Evolutionary conservation across 129 eudicot genomes (phyloP).

Genomic region (Saussurea involucrata): DNA sequence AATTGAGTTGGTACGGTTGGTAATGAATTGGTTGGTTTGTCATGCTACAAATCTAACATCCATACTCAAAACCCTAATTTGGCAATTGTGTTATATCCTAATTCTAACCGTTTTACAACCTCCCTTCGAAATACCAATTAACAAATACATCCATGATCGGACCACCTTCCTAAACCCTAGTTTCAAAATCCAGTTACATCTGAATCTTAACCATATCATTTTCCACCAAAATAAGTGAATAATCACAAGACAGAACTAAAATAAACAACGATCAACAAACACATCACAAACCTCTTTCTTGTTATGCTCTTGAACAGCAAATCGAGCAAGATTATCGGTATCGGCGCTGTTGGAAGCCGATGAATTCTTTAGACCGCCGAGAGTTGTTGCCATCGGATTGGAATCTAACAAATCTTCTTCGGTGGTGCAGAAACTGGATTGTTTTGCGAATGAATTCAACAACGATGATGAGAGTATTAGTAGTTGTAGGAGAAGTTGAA

Average conservation of each 20-base stretch:
- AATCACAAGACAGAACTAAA: conserved; percentile 1
- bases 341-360: conserved; percentile 33
- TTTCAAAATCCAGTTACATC: neutral
- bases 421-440: conserved; percentile 22
- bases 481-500: conserved; percentile 8
- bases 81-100: neutral
- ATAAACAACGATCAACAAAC: neutral
- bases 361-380: conserved; percentile 44
- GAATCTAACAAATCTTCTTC: conserved; percentile 5
- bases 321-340: conserved; percentile 47
- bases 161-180: conserved; percentile 12
- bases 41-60: neutral
- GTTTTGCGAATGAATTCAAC: neutral
- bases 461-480: conserved; percentile 18
- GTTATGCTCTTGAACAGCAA: conserved; percentile 55
- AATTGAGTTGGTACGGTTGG: too few species aligned
- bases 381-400: conserved; percentile 46
- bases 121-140: neutral
- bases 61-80: neutral
- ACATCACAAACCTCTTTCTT: conserved; percentile 35
- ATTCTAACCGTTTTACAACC: neutral
- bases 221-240: neutral
- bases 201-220: neutral
- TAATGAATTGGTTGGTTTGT: too few species aligned
- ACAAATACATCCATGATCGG: neutral